Evolutionary conservation across 208 protist genomes (phyloP).

Genomic region (Crithidia expoeki): DNA sequence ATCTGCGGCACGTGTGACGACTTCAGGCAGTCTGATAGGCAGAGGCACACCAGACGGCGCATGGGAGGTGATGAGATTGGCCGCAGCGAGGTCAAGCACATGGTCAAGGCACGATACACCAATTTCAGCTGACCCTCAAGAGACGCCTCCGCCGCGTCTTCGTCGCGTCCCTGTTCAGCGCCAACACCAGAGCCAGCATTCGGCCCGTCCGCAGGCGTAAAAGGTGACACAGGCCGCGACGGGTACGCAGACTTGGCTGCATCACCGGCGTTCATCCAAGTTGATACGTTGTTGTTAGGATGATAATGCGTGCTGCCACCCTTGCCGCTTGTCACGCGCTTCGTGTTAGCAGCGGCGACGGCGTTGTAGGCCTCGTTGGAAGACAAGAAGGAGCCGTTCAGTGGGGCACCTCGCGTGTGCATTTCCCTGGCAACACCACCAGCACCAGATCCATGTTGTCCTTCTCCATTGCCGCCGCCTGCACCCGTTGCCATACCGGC

Average conservation of each 20-base stretch:
- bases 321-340: neutral
- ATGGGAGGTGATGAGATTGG: constrained; percentile 26
- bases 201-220: neutral
- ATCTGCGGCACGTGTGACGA: constrained; percentile 30
- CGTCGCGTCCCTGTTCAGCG: neutral
- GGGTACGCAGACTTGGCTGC: neutral
- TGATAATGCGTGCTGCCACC: neutral
- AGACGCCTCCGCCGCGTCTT: constrained; percentile 1
- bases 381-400: neutral
- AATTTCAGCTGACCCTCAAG: constrained; percentile 35
- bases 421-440: neutral
- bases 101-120: constrained; percentile 40
- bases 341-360: neutral
- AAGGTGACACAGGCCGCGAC: neutral
- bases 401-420: neutral
- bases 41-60: constrained; percentile 18
- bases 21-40: constrained; percentile 34
- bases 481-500: neutral
- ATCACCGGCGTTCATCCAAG: neutral
- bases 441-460: neutral
- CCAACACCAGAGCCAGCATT: neutral
- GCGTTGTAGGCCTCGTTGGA: constrained; percentile 5
- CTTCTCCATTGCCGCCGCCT: neutral
- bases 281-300: neutral
- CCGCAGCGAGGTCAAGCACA: constrained; percentile 38